Percentiles rank a stretch among this genome's conserved stretches.
phyloP scores from a whole-genome alignment of 331 rosid genomes.

The Telfairia occidentalis region DNA sequence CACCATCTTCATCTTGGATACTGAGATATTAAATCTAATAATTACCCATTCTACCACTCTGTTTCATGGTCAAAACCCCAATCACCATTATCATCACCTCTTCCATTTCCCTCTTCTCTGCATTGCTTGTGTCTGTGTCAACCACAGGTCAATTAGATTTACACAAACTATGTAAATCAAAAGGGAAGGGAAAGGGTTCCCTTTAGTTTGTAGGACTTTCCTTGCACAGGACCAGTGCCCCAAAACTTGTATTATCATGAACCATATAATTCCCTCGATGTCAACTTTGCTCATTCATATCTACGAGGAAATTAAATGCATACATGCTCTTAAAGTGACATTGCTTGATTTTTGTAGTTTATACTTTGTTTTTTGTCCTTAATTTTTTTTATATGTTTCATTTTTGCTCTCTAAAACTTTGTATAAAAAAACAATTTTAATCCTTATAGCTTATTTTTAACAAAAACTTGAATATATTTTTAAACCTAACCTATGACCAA shows the following conservation, averaged over 20 bases:
- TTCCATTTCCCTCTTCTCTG: neutral
- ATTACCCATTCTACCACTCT: conserved; percentile 7
- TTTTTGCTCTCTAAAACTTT: neutral
- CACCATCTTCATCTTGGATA: conserved; percentile 9
- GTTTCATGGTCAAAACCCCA: conserved; percentile 4
- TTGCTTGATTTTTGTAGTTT: neutral
- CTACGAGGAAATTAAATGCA: neutral
- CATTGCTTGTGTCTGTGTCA: no score
- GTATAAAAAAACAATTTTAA: no score
- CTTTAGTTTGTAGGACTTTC: no score
- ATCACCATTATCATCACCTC: conserved; percentile 7
- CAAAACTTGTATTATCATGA: neutral
- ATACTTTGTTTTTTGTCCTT: neutral
- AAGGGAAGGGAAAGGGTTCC: neutral
- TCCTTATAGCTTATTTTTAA: no score
- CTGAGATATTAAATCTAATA: conserved; percentile 7
- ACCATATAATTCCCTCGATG: neutral
- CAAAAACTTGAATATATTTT: no score
- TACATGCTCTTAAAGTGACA: neutral
- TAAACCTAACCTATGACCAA: no score
- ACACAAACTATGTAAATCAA: neutral
- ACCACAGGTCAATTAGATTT: neutral
- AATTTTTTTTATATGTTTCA: neutral
- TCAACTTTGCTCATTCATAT: neutral
- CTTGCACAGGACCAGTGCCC: neutral